phyloP scores from a whole-genome alignment of 345 rosid genomes.

The Noccaea caerulescens region DNA sequence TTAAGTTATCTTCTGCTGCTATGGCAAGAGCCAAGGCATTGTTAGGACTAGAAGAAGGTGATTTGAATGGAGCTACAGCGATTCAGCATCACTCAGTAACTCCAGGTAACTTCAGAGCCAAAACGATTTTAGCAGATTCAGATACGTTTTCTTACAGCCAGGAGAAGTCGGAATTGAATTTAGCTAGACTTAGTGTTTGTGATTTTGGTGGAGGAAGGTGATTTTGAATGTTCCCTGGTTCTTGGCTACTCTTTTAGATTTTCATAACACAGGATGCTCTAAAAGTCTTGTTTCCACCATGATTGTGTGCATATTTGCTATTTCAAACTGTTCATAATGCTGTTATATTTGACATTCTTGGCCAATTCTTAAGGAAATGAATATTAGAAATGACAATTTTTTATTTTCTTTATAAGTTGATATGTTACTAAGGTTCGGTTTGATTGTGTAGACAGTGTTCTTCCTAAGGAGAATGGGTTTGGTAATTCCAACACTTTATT shows the following conservation, averaged over 20 bases:
- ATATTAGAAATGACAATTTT: too few species aligned
- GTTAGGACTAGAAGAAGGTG: constrained; percentile 63
- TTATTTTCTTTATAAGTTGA: too few species aligned
- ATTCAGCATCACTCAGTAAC: constrained; percentile 44
- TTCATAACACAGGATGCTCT: constrained; percentile 22
- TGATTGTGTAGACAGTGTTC: constrained; percentile 42
- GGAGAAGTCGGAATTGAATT: too few species aligned
- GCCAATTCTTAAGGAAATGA: neutral
- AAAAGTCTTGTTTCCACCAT: neutral
- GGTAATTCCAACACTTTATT: constrained; percentile 59
- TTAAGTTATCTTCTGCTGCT: constrained; percentile 67
- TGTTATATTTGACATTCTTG: neutral
- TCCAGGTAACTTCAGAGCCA: constrained; percentile 12
- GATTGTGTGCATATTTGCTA: neutral
- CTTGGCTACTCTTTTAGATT: neutral
- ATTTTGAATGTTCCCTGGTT: neutral
- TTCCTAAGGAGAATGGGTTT: constrained; percentile 28
- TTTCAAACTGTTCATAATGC: neutral
- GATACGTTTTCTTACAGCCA: too few species aligned
- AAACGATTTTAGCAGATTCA: too few species aligned
- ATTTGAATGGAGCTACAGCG: constrained; percentile 50
- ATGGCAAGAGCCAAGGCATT: constrained; percentile 68
- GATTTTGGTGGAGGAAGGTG: neutral
- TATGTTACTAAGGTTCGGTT: too few species aligned
- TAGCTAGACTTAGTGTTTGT: neutral